Percentiles rank a stretch among this genome's conserved stretches.
Evolutionary conservation across 352 stramenopile genomes (phyloP).

Genomic region (Salisapilia sapeloensis): DNA sequence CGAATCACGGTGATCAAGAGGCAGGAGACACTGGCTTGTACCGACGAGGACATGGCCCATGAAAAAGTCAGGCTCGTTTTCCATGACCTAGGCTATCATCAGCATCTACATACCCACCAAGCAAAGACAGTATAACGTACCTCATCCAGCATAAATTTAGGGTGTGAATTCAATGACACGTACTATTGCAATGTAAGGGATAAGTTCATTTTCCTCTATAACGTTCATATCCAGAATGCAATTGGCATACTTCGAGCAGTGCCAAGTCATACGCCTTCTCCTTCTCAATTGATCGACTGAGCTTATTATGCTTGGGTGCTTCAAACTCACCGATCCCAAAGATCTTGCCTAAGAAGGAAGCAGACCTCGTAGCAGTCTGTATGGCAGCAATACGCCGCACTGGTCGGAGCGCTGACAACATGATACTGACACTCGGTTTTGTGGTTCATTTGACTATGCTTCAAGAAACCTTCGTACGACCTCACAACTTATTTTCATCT

Average conservation of each 20-base stretch:
- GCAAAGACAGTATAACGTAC: slow-evolving; percentile 2
- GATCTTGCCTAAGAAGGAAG: slow-evolving; percentile 56
- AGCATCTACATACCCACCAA: not conserved
- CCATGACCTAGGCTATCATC: slow-evolving; percentile 15
- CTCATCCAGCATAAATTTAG: slow-evolving; percentile 55
- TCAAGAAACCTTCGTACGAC: too few species aligned
- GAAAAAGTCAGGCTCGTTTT: slow-evolving; percentile 38
- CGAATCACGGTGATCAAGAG: slow-evolving; percentile 44
- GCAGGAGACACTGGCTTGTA: slow-evolving; percentile 45
- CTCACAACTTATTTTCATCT: too few species aligned
- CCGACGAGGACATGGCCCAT: slow-evolving; percentile 76
- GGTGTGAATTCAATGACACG: slow-evolving; percentile 62
- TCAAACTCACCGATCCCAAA: slow-evolving; percentile 76
- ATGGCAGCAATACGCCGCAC: too few species aligned
- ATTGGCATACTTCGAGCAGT: slow-evolving; percentile 27
- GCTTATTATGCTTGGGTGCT: slow-evolving; percentile 31
- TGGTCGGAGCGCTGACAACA: too few species aligned
- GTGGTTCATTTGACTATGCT: too few species aligned
- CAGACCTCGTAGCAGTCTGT: slow-evolving; percentile 9
- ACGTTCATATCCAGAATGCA: too few species aligned
- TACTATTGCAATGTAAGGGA: too few species aligned
- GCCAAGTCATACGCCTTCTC: slow-evolving; percentile 53
- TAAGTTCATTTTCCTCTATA: too few species aligned
- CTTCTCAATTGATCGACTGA: slow-evolving; percentile 38
- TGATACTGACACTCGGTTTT: too few species aligned